Percentiles rank a stretch among this genome's conserved stretches.
Conservation (phyloP, 805 yeast genomes). For the Kodamaea jinghongensis region DNA sequence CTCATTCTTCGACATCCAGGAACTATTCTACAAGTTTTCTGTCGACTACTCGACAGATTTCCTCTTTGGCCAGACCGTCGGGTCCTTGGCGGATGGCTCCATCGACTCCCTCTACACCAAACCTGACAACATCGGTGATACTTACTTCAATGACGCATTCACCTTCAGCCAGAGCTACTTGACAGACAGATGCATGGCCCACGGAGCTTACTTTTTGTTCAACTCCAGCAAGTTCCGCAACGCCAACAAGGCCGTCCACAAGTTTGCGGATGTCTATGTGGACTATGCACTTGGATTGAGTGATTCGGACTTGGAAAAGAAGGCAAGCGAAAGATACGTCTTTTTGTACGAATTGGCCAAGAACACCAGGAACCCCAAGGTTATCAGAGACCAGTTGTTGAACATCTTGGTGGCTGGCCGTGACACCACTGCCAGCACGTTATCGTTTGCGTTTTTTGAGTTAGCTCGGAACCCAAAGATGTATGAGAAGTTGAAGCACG, state of each 20-base stretch:
- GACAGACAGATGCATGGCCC: slow-evolving; percentile 23
- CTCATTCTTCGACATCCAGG: slow-evolving; percentile 34
- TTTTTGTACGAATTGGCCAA: slow-evolving; percentile 48
- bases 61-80: slow-evolving; percentile 40
- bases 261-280: slow-evolving; percentile 40
- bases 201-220: slow-evolving; percentile 15
- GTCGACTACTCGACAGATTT: slow-evolving; percentile 42
- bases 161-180: slow-evolving; percentile 30
- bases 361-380: slow-evolving; percentile 47
- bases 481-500: slow-evolving; percentile 36
- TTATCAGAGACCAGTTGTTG: slow-evolving; percentile 49
- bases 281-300: slow-evolving; percentile 32
- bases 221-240: slow-evolving; percentile 17
- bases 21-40: slow-evolving; percentile 37
- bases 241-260: slow-evolving; percentile 23
- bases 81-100: slow-evolving; percentile 26
- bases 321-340: slow-evolving; percentile 39
- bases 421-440: slow-evolving; percentile 53
- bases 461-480: slow-evolving; percentile 42
- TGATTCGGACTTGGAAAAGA: slow-evolving; percentile 28
- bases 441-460: slow-evolving; percentile 45
- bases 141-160: slow-evolving; percentile 33
- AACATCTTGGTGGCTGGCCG: slow-evolving; percentile 54
- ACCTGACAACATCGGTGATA: slow-evolving; percentile 28
- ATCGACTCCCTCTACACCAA: slow-evolving; percentile 6